Evolutionary conservation across 2,329 filamentous ascomycete genomes (phyloP).

Genomic region (Thermothelomyces thermophilus): DNA sequence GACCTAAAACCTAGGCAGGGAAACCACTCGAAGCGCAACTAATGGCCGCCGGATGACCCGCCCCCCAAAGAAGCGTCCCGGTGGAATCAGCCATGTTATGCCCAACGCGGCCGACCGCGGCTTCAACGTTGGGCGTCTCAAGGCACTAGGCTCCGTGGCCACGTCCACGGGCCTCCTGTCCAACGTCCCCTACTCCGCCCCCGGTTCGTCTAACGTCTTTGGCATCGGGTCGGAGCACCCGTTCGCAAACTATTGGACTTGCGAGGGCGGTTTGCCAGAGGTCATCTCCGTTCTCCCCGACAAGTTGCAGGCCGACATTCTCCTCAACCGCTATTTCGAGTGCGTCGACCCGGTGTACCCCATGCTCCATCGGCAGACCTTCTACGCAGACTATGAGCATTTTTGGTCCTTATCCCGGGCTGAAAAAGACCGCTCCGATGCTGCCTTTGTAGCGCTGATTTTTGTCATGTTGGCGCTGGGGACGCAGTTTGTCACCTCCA

Average conservation of each 20-base stretch:
- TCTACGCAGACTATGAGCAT: conserved; percentile 70
- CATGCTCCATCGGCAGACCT: conserved; percentile 68
- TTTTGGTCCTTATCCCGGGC: conserved; percentile 60
- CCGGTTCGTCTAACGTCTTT: conserved; percentile 69
- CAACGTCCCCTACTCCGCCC: conserved; percentile 64
- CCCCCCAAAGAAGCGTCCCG: conserved; percentile 48
- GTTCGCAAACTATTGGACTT: conserved; percentile 82
- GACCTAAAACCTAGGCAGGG: conserved; percentile 34
- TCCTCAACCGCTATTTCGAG: conserved; percentile 58
- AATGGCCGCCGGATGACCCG: conserved; percentile 52
- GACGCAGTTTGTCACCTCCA: conserved; percentile 65
- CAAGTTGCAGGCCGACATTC: conserved; percentile 67
- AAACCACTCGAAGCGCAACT: conserved; percentile 48
- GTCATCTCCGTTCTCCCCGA: conserved; percentile 69
- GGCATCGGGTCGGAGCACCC: conserved; percentile 74
- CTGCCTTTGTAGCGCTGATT: conserved; percentile 63
- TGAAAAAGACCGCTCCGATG: conserved; percentile 57
- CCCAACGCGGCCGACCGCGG: conserved; percentile 53
- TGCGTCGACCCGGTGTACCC: conserved; percentile 75
- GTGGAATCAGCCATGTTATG: conserved; percentile 36
- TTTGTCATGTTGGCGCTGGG: conserved; percentile 73
- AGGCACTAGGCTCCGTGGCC: conserved; percentile 46
- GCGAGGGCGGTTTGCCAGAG: conserved; percentile 65
- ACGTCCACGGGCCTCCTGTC: conserved; percentile 59
- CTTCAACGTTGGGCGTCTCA: conserved; percentile 39